Percentiles rank a stretch among this genome's conserved stretches.
Evolutionary conservation across 208 protist genomes (phyloP).

Genomic region (Sergeia podlipaevii): DNA sequence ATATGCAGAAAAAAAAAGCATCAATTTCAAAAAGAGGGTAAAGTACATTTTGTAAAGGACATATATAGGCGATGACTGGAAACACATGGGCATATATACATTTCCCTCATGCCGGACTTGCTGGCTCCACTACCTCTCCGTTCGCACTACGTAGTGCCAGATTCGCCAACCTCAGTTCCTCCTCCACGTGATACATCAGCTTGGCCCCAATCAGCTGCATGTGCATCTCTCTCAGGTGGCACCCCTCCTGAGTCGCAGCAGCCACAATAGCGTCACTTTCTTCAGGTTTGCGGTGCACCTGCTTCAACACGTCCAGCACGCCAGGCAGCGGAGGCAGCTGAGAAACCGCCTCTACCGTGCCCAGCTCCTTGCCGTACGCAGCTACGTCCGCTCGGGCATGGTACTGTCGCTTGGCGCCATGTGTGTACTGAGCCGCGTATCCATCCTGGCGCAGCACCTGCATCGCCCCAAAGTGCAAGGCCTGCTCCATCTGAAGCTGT

Average conservation of each 20-base stretch:
- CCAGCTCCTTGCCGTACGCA: constrained; percentile 16
- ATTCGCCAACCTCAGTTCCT: constrained; percentile 1
- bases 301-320: neutral
- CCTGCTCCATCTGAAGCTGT: too few species aligned
- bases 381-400: constrained; percentile 5
- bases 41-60: too few species aligned
- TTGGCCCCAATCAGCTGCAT: constrained; percentile 10
- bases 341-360: constrained; percentile 10
- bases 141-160: neutral
- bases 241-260: neutral
- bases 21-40: too few species aligned
- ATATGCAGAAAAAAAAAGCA: too few species aligned
- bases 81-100: too few species aligned
- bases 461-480: neutral
- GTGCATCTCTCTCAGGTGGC: constrained; percentile 10
- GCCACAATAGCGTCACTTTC: neutral
- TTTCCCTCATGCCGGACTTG: too few species aligned
- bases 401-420: constrained; percentile 5
- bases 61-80: too few species aligned
- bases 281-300: neutral
- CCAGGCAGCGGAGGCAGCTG: neutral
- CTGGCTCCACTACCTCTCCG: too few species aligned
- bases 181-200: constrained; percentile 8
- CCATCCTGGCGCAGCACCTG: neutral
- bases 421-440: constrained; percentile 1